Conservation (phyloP, 2,329 filamentous ascomycete species). For the Venturia asperata region DNA sequence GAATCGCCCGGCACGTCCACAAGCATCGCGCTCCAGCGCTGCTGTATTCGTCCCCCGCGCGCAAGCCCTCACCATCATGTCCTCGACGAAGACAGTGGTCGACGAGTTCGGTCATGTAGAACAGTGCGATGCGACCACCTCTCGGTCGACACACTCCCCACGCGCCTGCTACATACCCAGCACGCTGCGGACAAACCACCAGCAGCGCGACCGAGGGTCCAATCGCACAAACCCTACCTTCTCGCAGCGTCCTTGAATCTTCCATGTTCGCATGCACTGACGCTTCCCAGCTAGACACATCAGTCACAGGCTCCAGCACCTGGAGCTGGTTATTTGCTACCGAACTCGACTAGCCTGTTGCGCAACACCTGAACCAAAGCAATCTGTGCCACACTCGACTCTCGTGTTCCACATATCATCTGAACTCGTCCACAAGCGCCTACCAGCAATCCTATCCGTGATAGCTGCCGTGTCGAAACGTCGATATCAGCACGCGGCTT, state of each 20-base stretch:
- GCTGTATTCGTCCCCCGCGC: neutral
- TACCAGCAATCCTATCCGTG: constrained; percentile 1
- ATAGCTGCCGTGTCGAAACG: neutral
- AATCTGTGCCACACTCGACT: constrained; percentile 14
- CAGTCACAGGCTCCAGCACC: constrained; percentile 12
- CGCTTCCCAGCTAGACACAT: neutral
- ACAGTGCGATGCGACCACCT: constrained; percentile 6
- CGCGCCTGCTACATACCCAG: constrained; percentile 9
- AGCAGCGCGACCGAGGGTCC: too few relatives aligned
- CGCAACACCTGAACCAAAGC: constrained; percentile 14
- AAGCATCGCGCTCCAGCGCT: neutral
- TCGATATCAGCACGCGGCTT: constrained; percentile 7
- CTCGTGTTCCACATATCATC: constrained; percentile 9
- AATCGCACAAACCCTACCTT: constrained; percentile 12
- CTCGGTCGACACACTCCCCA: neutral
- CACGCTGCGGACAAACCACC: neutral
- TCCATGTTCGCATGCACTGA: constrained; percentile 1
- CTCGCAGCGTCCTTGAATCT: neutral
- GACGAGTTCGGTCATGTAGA: neutral
- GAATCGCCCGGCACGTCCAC: constrained; percentile 3
- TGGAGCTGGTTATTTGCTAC: constrained; percentile 12
- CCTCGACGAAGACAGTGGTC: neutral
- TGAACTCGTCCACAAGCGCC: constrained; percentile 12
- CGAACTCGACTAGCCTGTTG: constrained; percentile 7
- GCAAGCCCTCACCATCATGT: neutral